Evolutionary conservation across 352 stramenopile genomes (phyloP), one percentile per base, ranked within the genome.

Genomic region (Phytophthora pini): DNA sequence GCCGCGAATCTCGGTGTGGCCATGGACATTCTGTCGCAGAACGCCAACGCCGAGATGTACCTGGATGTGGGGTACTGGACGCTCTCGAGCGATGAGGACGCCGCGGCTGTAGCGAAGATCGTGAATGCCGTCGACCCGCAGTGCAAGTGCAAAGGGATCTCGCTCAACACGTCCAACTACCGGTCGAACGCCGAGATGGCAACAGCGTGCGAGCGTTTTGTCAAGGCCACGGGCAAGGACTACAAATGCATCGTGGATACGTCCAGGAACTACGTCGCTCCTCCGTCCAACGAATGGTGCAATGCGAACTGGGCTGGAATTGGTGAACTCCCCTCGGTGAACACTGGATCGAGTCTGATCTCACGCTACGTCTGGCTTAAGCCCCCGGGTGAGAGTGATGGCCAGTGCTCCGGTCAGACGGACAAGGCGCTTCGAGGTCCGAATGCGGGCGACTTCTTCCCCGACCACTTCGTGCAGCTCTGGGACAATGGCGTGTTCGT

Each of bases 21-120:
- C 3, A 76, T 89, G 41, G 52, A 78, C 8, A 68, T 76, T 27
- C 62, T 91, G 11, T 79, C 80, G 1, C 43, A 60, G 13, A 89
- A 89, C 45, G 34, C 52, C 8, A 82, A 89, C 40, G 78, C 82
- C 20, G 66, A 87, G 32, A 68, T 91, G 11, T 89, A 89, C 54
- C 20, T 89, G 41, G 82, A 89, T 45, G 67, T 87, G 1, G 80
- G 80, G 26, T 87, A 84, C 63, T 89, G 80, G 79, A 80, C 70
- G 20, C 68, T 90, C 8, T 46, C 56, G 4, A 61, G 57, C 27
- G 64, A 73, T 5, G 65, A 70, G 0, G 46, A 68, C 34, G 59
- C 67, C 1, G 66, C 62, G 7, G 50, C 63, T 10, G 68, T 82
- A 10, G 70, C 70, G 12, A 51, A 65, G 22, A 64, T 87, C 32